Evolutionary conservation across 768 basidiomycete species (phyloP).

Genomic region (Coprinopsis cinerea): DNA sequence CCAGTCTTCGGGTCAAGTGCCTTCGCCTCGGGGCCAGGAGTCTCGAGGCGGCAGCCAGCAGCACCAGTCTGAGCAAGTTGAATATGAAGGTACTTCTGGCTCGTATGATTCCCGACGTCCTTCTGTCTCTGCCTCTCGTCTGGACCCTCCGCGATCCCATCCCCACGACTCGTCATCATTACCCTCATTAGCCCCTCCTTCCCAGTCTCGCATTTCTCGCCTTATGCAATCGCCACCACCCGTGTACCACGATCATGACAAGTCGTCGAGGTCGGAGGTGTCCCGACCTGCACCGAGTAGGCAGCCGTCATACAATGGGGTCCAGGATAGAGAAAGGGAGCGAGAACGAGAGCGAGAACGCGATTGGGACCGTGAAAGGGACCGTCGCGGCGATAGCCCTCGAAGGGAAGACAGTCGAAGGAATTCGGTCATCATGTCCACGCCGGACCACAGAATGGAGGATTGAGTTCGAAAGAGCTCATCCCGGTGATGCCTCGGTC

Average conservation of each 20-base stretch:
- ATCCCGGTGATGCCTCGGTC: constrained; percentile 11
- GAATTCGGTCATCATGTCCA: constrained; percentile 32
- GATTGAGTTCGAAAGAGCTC: constrained; percentile 13
- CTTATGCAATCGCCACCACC: constrained; percentile 29
- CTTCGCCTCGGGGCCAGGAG: constrained; percentile 38
- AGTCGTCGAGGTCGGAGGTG: constrained; percentile 13
- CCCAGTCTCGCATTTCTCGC: constrained; percentile 15
- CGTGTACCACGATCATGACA: constrained; percentile 26
- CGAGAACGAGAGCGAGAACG: constrained; percentile 19
- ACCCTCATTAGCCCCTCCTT: constrained; percentile 17
- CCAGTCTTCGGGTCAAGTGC: constrained; percentile 23
- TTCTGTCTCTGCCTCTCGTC: constrained; percentile 43
- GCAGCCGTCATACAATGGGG: constrained; percentile 17
- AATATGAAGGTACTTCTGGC: constrained; percentile 37
- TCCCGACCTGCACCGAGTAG: constrained; percentile 20
- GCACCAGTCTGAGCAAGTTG: constrained; percentile 30
- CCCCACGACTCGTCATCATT: constrained; percentile 15
- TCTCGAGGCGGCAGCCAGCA: constrained; percentile 29
- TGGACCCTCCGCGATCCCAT: constrained; percentile 35
- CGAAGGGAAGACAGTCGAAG: constrained; percentile 27
- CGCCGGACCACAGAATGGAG: constrained; percentile 22
- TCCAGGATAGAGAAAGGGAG: constrained; percentile 2
- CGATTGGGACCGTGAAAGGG: no score
- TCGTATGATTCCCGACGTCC: constrained; percentile 46
- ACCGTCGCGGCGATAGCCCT: neutral